A percentile compares a stretch with the other conserved stretches of the same genome.
These are phyloP conservation scores for Babesia gibsoni DNA, from an alignment of 169 alveolate species.

Conservation along the genomic window DNA sequence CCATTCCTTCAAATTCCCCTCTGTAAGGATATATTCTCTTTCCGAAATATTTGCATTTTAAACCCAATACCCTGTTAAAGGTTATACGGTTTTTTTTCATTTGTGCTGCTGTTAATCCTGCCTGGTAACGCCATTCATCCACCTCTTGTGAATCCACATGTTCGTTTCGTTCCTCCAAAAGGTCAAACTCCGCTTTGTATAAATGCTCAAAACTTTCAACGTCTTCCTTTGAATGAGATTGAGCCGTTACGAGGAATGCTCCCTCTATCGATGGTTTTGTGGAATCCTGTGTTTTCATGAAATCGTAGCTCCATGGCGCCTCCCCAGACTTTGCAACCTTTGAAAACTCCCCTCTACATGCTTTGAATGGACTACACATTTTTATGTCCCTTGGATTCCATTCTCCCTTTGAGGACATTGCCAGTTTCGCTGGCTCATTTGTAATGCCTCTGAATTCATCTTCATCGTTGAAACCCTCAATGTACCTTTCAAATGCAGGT, in stretches of 20 bases:
- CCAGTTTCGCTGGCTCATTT: background rate
- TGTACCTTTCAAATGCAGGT: background rate
- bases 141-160: constrained; percentile 24
- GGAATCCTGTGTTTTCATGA: background rate
- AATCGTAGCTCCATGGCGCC: background rate
- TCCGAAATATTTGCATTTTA: constrained; percentile 26
- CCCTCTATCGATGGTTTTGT: constrained; percentile 17
- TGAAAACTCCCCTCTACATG: constrained; percentile 15
- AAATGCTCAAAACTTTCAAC: constrained; percentile 18
- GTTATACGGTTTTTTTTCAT: background rate
- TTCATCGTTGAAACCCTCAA: background rate
- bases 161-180: constrained; percentile 15
- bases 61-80: constrained; percentile 1
- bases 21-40: constrained; percentile 17
- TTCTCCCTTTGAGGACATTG: background rate
- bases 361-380: constrained; percentile 44
- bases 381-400: constrained; percentile 29
- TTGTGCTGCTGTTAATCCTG: constrained; percentile 14
- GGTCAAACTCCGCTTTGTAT: constrained; percentile 35
- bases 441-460: background rate
- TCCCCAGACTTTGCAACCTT: constrained; percentile 3
- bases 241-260: constrained; percentile 3
- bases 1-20: background rate
- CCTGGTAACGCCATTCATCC: constrained; percentile 43
- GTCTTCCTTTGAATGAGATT: constrained; percentile 1